These are phyloP conservation scores for Parathielavia appendiculata DNA, from an alignment of 495 filamentous ascomycete species.

Conservation along the genomic window DNA sequence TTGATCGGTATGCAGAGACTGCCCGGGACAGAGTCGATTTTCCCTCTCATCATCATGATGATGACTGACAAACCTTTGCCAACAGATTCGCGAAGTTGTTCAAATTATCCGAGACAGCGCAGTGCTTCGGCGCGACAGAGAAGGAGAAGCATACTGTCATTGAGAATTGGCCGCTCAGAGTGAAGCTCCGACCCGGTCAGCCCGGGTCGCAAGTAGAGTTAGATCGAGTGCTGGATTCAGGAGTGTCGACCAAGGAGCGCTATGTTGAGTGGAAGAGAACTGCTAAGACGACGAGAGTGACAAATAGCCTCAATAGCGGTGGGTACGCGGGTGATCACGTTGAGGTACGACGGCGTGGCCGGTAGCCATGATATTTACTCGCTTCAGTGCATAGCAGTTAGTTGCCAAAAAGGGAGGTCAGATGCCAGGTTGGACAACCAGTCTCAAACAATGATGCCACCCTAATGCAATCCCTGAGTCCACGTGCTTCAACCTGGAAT, in stretches of 20 bases:
- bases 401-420: too few relatives aligned
- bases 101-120: background rate
- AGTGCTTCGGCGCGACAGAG: background rate
- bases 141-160: slow-evolving; percentile 35
- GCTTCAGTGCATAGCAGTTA: too few relatives aligned
- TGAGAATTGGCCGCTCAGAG: slow-evolving; percentile 36
- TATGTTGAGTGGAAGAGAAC: slow-evolving; percentile 41
- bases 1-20: background rate
- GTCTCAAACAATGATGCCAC: too few relatives aligned
- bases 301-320: too few relatives aligned
- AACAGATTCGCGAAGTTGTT: background rate
- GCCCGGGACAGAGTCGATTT: too few relatives aligned
- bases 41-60: background rate
- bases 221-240: slow-evolving; percentile 15
- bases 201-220: slow-evolving; percentile 33
- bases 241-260: slow-evolving; percentile 27
- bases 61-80: background rate
- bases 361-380: too few relatives aligned
- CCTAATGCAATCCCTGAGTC: too few relatives aligned
- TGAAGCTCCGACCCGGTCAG: slow-evolving; percentile 32
- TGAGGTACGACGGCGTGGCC: too few relatives aligned
- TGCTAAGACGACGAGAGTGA: too few relatives aligned
- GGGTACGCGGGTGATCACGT: too few relatives aligned
- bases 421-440: too few relatives aligned
- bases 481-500: too few relatives aligned